Base-by-base conservation (phyloP, 176 grass and related monocot species). In the Carex cristatella region DNA sequence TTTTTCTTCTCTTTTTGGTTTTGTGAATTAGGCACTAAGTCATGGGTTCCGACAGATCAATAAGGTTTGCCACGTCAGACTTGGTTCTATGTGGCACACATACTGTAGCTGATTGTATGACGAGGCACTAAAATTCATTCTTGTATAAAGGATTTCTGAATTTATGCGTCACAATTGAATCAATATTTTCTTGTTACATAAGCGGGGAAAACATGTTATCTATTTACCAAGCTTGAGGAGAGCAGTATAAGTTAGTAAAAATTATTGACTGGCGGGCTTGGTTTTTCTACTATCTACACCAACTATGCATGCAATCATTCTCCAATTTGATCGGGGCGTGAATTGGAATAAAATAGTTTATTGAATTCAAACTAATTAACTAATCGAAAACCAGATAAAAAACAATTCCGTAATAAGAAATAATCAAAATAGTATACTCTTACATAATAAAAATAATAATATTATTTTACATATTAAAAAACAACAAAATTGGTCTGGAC, bases 101-200 rank as follows among this genome's bases (percentile, higher is more conserved):
- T 13, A 32, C 4, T 79, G 74, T 58, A 79, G 12, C 74, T 79
- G 51, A 79, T 78, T 58, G 74, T 58, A 79, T 55, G 49, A 79
- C 6, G 48, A 58, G 74, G 58, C 28, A 79, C 53, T 79, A 58
- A 48, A 79, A 58, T 79, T 58, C 74, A 58, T 35, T 35, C 7
- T 58, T 79, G 74, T 79, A 79, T 11, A 58, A 79, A 79, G 35
- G 27, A 44, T 72, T 72, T 72, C 16, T 23, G 14, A 32, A 79
- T 56, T 32, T 57, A 12, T 57, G 49, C 11, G 49, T 57, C 28
- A 12, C 27, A 55, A 11, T 54, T 77, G 4, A 55, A 77, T 31
- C 0, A 31, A 77, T 3, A 31, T 77, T 4, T 75, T 53, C 18
- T 56, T 77, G 10, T 77, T 54, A 77, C 48, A 54, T 68, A 68